These are phyloP conservation scores for Chlamydomonas sp. DNA, from an alignment of 139 green algal species.

Conservation along the genomic window DNA sequence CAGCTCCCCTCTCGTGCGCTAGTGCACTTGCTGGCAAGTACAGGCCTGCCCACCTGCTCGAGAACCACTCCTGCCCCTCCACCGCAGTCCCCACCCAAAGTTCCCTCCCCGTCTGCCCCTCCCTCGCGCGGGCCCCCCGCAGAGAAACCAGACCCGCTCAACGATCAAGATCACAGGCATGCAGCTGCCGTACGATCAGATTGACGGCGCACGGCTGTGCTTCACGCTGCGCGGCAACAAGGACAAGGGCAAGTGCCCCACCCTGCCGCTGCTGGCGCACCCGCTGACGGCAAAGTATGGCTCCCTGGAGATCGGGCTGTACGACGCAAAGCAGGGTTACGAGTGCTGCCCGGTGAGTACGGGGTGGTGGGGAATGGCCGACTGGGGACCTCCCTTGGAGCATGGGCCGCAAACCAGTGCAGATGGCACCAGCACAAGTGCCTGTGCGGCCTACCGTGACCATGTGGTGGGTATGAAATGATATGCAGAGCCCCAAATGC, in stretches of 20 bases:
- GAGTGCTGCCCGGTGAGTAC: conserved; percentile 26
- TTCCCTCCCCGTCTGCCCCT: no score
- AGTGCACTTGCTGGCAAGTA: no score
- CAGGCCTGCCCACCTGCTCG: no score
- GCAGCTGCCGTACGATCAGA: not conserved
- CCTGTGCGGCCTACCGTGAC: no score
- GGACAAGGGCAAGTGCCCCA: not conserved
- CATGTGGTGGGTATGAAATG: no score
- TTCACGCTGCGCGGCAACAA: not conserved
- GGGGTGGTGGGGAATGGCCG: not conserved
- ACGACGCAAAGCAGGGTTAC: conserved; percentile 30
- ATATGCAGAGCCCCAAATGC: no score
- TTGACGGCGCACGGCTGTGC: conserved; percentile 12
- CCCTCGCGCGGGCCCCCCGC: not conserved
- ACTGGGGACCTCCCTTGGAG: no score
- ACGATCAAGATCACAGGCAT: conserved; percentile 38
- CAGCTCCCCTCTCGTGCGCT: no score
- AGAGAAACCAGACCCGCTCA: not conserved
- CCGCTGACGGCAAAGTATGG: not conserved
- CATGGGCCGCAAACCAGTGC: no score
- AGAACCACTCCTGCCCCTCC: no score
- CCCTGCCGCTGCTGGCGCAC: not conserved
- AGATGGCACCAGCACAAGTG: no score
- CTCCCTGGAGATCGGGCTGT: conserved; percentile 12
- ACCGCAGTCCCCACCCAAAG: not conserved